phyloP scores from a whole-genome alignment of 371 early-diverging fungal genomes.

The Zychaea mexicana region DNA sequence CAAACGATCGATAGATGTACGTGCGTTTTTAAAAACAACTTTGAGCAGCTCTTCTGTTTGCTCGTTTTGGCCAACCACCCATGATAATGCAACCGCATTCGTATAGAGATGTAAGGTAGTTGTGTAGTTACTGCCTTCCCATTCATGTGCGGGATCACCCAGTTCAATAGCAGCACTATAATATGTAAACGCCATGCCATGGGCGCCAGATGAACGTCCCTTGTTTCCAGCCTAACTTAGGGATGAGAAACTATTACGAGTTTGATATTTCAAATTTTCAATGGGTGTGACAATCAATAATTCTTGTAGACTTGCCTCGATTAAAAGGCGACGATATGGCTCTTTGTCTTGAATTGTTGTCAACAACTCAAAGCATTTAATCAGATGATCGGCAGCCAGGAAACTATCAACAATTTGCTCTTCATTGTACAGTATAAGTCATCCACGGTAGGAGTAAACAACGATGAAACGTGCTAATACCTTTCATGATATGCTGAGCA shows the following conservation, averaged over 20 bases:
- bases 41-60: constrained; percentile 26
- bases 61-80: constrained; percentile 39
- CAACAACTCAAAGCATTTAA: constrained; percentile 34
- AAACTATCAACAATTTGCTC: constrained; percentile 30
- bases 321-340: constrained; percentile 27
- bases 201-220: constrained; percentile 43
- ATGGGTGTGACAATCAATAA: no score
- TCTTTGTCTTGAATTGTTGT: constrained; percentile 19
- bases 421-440: background rate
- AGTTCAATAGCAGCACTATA: constrained; percentile 35
- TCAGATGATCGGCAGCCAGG: constrained; percentile 39
- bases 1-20: constrained; percentile 36
- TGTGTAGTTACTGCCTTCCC: constrained; percentile 22
- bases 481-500: constrained; percentile 27
- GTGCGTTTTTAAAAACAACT: constrained; percentile 29
- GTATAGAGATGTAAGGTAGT: constrained; percentile 34
- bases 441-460: background rate
- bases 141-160: constrained; percentile 10
- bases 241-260: no score
- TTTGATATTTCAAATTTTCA: no score
- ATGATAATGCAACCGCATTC: constrained; percentile 37
- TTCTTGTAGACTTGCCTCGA: constrained; percentile 7
- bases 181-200: constrained; percentile 37
- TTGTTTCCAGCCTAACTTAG: constrained; percentile 27
- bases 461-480: background rate